Base-by-base conservation (phyloP, 257 asterid genomes). In the Penstemon eatonii region DNA sequence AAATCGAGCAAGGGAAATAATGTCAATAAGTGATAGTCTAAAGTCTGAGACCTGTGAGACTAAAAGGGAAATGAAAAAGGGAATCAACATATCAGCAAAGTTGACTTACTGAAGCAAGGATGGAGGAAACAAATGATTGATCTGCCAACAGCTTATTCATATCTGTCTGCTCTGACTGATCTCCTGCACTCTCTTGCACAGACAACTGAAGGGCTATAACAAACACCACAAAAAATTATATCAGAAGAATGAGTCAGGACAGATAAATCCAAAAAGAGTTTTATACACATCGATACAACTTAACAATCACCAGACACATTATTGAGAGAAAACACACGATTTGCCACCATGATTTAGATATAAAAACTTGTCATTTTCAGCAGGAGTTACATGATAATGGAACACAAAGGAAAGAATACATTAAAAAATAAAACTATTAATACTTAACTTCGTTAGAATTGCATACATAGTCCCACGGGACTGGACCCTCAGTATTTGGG, bases 151-250 rank as follows among this genome's bases (percentile, higher is more conserved):
- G 65, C 81, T 81, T 89, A 81, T 86, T 91, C 91, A 85, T 68
- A 19, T 91, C 97, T 63, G 91, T 63, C 65, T 75, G 82, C 69
- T 70, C 80, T 12, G 95, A 78, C 72, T 83, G 85, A 51, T 87
- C 96, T 40, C 72, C 81, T 70, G 91, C 73, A 67, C 90, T 56
- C 8, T 91, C 96, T 75, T 91, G 95, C 41, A 91, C 96, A 62
- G 99, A 94, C 81, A 94, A 65, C 65, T 94, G 96, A 73, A 94
- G 96, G 67, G 99, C 99, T 94, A 79, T 81, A 83, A 70, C 73
- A 38, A 71, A 43, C 74, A 76, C 41, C 18, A 25, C 33, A 45
- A 40, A 38, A 19, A 55, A 25, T 36, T 7, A 60, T 13, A 64
- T 66, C 55, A 65, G 44, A 65, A 59, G 62, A 62, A 58, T 52